Base-by-base conservation (phyloP, 257 asterid genomes). In the Primulina huaijiensis region DNA sequence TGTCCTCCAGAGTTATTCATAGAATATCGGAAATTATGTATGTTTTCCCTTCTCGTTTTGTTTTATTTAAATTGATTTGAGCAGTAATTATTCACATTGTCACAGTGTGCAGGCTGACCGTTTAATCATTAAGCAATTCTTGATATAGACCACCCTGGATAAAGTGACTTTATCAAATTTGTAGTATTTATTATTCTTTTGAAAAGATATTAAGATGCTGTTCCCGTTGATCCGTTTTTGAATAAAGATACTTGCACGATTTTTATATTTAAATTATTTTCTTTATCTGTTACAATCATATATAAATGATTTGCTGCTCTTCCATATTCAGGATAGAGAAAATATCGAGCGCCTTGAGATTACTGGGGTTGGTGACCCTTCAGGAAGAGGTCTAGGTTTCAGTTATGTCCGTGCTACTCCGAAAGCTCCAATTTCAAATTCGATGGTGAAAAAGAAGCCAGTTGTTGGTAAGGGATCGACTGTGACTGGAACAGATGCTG, bases 401-500 rank as follows among this genome's bases (percentile, higher is more conserved):
- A 94, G 99, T 84, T 94, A 87, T 81, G 99, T 94, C 16, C 95
- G 97, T 53, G 46, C 88, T 68, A 83, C 89, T 77, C 93, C 97
- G 2, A 94, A 91, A 85, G 92, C 99, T 75, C 96, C 99, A 68
- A 59, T 82, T 37, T 79, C 97, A 30, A 94, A 91, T 81, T 65
- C 97, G 55, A 53, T 70, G 74, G 84, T 88, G 79, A 94, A 89
- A 92, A 94, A 85, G 83, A 94, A 89, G 81, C 52, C 92, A 64
- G 84, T 86, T 63, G 83, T 91, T 82, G 84, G 92, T 60, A 92
- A 89, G 83, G 99, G 97, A 37, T 76, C 99, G 63, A 94, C 97
- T 68, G 97, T 94, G 38, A 94, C 99, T 34, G 99, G 99, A 67
- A 94, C 99, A 64, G 99, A 94, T 83, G 99, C 99, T 62, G 99